A percentile compares a stretch with the other conserved stretches of the same genome.
Conservation (phyloP, 2,329 filamentous ascomycete species). For the Diaporthe citrichinensis region DNA sequence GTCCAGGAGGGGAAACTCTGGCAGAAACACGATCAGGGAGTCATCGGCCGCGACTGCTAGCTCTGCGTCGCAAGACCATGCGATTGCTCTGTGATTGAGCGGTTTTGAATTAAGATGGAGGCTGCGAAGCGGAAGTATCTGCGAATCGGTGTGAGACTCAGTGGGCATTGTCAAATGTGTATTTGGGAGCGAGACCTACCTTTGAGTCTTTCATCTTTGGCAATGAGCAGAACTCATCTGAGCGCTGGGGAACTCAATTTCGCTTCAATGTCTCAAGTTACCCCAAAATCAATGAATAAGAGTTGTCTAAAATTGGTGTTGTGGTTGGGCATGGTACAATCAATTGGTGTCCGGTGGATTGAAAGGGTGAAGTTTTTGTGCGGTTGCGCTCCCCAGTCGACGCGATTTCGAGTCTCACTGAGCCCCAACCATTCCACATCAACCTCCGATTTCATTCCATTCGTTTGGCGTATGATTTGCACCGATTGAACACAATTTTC, state of each 20-base stretch:
- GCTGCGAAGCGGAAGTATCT: constrained; percentile 62
- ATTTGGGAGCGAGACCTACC: constrained; percentile 5
- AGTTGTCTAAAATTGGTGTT: not conserved
- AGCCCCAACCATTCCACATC: not conserved
- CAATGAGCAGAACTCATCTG: not conserved
- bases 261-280: not conserved
- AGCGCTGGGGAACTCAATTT: not conserved
- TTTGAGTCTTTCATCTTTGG: constrained; percentile 37
- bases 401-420: not conserved
- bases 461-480: not conserved
- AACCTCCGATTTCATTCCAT: not conserved
- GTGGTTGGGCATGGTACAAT: constrained; percentile 12
- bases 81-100: constrained; percentile 53
- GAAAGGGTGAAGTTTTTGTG: constrained; percentile 28
- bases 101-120: constrained; percentile 50
- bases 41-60: constrained; percentile 71
- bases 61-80: constrained; percentile 72
- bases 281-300: not conserved
- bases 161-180: not conserved
- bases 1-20: constrained; percentile 55
- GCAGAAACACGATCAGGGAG: constrained; percentile 65
- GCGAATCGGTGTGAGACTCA: constrained; percentile 31
- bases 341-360: not conserved
- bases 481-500: not conserved
- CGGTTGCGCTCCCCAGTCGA: not conserved